Conservation (phyloP, 495 filamentous ascomycete species). For the Sporormia fimetaria region DNA sequence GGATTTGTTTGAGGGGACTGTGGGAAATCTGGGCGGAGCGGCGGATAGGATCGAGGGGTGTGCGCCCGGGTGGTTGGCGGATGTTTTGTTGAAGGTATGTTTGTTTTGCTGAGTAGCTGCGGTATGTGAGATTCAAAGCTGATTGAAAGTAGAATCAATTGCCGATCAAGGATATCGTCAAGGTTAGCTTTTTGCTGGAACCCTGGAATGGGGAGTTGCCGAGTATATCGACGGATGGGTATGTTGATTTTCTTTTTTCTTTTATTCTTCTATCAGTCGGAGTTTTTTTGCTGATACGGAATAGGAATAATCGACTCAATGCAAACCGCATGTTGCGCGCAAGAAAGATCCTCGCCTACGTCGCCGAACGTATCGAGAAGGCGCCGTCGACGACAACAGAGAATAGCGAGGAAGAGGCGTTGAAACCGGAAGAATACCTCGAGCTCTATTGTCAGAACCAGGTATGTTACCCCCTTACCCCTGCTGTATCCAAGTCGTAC, state of each 20-base stretch:
- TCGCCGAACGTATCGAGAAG: constrained; percentile 81
- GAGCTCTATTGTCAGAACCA: constrained; percentile 89
- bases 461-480: constrained; percentile 44
- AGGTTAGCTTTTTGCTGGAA: constrained; percentile 81
- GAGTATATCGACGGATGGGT: constrained; percentile 31
- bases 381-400: constrained; percentile 37
- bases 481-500: background rate
- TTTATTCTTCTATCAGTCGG: too few species aligned
- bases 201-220: constrained; percentile 72
- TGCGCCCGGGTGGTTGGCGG: constrained; percentile 83
- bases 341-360: constrained; percentile 87
- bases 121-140: too few species aligned
- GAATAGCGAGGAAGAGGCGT: constrained; percentile 43
- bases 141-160: constrained; percentile 71
- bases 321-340: constrained; percentile 93
- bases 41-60: constrained; percentile 72
- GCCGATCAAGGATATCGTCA: constrained; percentile 81
- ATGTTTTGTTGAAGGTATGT: constrained; percentile 66
- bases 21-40: constrained; percentile 63
- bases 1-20: constrained; percentile 82
- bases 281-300: constrained; percentile 23
- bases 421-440: constrained; percentile 83
- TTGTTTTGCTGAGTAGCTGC: too few species aligned
- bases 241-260: constrained; percentile 19
- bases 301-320: constrained; percentile 73